phyloP scores from a whole-genome alignment of 106 monocot species.

The Dendrobium catenatum region DNA sequence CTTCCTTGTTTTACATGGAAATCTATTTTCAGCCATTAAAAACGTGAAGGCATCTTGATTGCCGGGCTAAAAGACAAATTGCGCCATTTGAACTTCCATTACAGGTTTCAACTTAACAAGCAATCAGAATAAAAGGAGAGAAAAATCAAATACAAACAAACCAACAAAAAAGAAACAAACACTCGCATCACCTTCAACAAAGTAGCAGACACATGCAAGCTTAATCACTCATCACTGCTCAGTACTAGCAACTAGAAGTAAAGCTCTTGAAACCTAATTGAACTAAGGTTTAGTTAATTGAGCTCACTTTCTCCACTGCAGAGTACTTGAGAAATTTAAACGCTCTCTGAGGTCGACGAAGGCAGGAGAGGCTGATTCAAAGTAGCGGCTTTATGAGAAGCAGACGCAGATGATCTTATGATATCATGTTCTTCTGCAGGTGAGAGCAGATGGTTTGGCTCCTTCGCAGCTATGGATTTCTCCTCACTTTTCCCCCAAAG shows the following conservation, averaged over 20 bases:
- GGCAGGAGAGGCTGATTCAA: constrained; percentile 68
- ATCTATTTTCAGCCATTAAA: background rate
- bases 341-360: constrained; percentile 38
- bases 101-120: background rate
- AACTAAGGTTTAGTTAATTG: background rate
- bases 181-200: background rate
- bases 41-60: background rate
- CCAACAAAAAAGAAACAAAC: constrained; percentile 2
- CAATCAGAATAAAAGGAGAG: background rate
- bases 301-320: background rate
- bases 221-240: background rate
- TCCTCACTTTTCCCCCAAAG: constrained; percentile 88
- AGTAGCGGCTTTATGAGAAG: constrained; percentile 38
- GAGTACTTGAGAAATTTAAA: constrained; percentile 2
- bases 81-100: background rate
- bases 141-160: background rate
- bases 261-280: background rate
- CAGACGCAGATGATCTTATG: constrained; percentile 2
- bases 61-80: background rate
- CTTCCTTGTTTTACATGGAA: background rate
- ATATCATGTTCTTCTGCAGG: constrained; percentile 11
- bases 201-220: background rate
- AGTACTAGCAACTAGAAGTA: background rate
- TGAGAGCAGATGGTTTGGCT: constrained; percentile 13
- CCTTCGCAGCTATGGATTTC: constrained; percentile 55